Conservation (phyloP, 2,329 filamentous ascomycete genomes). For the Cryphonectria nitschkei region DNA sequence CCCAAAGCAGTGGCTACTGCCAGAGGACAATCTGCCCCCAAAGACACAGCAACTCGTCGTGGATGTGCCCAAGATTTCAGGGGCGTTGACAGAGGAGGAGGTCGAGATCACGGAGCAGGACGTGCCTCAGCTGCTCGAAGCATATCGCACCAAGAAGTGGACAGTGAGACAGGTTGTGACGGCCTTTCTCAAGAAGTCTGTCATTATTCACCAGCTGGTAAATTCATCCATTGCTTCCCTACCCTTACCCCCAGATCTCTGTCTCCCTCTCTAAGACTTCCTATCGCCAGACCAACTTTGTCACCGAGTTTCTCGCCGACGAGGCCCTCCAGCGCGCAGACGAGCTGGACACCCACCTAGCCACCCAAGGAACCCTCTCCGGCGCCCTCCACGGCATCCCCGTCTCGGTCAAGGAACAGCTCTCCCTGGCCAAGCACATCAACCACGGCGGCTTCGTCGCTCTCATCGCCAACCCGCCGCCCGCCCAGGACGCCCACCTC, state of each 20-base stretch:
- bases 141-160: conserved; percentile 32
- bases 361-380: conserved; percentile 42
- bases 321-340: conserved; percentile 44
- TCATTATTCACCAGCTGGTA: conserved; percentile 50
- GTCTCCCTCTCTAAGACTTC: background rate
- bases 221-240: background rate
- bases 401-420: conserved; percentile 33
- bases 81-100: conserved; percentile 41
- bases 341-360: conserved; percentile 46
- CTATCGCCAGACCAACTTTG: conserved; percentile 29
- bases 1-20: conserved; percentile 40
- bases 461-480: conserved; percentile 31
- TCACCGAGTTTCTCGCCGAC: conserved; percentile 42
- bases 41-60: conserved; percentile 34
- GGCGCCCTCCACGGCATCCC: conserved; percentile 51
- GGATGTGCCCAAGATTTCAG: conserved; percentile 34
- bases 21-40: conserved; percentile 36
- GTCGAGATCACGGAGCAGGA: conserved; percentile 44
- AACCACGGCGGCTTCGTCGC: conserved; percentile 40
- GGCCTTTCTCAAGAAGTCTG: conserved; percentile 54
- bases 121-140: conserved; percentile 37
- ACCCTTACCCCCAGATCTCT: background rate
- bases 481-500: conserved; percentile 39
- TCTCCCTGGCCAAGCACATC: conserved; percentile 31
- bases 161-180: conserved; percentile 43